Percentiles rank a stretch among this genome's conserved stretches.
Conservation (phyloP, 2,329 filamentous ascomycete genomes). For the Ascochyta pisi region DNA sequence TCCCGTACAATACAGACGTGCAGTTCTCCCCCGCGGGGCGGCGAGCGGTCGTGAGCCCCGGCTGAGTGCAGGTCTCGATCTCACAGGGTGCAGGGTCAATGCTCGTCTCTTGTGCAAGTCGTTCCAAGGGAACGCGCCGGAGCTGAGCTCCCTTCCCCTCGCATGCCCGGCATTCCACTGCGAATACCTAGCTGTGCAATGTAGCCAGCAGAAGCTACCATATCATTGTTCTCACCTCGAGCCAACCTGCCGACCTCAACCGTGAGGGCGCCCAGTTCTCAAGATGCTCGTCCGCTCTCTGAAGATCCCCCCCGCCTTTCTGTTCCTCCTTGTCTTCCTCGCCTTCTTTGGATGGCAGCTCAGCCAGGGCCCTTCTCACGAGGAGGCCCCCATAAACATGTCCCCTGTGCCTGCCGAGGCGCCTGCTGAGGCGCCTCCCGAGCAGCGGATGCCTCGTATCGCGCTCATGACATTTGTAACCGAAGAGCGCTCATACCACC, state of each 20-base stretch:
- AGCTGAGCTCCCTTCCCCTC: constrained; percentile 22
- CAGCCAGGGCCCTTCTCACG: constrained; percentile 28
- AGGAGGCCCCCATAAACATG: constrained; percentile 12
- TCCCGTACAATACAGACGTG: neutral
- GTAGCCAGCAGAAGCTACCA: constrained; percentile 13
- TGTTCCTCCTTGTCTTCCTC: constrained; percentile 38
- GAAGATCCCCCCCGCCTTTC: constrained; percentile 29
- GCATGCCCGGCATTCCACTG: constrained; percentile 29
- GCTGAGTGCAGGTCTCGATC: constrained; percentile 16
- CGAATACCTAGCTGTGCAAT: constrained; percentile 18
- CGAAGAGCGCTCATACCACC: constrained; percentile 46
- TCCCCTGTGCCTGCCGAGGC: constrained; percentile 20
- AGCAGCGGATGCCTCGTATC: constrained; percentile 33
- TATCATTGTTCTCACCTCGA: neutral
- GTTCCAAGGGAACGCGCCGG: constrained; percentile 10
- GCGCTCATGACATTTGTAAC: constrained; percentile 49
- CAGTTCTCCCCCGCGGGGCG: neutral
- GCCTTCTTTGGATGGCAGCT: constrained; percentile 43
- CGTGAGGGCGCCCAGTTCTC: neutral
- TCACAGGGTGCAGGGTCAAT: constrained; percentile 2
- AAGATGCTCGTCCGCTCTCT: constrained; percentile 40
- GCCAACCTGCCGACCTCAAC: neutral
- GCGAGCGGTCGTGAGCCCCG: neutral
- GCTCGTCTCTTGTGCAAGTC: constrained; percentile 7
- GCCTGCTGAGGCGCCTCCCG: constrained; percentile 2